Percentiles rank a stretch among this genome's conserved stretches.
phyloP scores from a whole-genome alignment of 352 stramenopile genomes.

The Phytophthora nicotianae region DNA sequence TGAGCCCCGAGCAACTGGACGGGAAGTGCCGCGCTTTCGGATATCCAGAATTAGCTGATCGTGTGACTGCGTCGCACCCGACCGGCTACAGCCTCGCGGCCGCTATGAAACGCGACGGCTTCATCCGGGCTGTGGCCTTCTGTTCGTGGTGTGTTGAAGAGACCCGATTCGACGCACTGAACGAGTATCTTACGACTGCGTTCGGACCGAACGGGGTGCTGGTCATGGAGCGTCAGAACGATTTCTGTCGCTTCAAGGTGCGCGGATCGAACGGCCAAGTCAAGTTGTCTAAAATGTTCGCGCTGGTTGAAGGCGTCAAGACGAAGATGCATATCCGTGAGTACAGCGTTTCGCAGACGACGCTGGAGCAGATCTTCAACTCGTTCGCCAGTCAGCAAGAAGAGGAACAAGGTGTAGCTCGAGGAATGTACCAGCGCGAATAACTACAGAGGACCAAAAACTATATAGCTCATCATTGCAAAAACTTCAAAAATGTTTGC shows the following conservation, averaged over 20 bases:
- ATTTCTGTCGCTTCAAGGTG: constrained; percentile 73
- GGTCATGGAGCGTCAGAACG: constrained; percentile 71
- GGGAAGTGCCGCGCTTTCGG: constrained; percentile 47
- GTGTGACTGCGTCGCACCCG: constrained; percentile 46
- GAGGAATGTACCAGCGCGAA: no score
- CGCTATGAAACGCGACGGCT: constrained; percentile 46
- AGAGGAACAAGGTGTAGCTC: constrained; percentile 63
- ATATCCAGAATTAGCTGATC: constrained; percentile 33
- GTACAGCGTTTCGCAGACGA: constrained; percentile 90
- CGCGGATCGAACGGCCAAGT: constrained; percentile 32
- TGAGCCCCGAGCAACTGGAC: constrained; percentile 30
- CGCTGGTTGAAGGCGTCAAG: constrained; percentile 51
- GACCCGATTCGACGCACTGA: constrained; percentile 44
- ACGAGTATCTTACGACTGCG: constrained; percentile 40
- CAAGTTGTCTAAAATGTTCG: constrained; percentile 71
- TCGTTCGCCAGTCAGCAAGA: constrained; percentile 82
- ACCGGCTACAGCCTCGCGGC: constrained; percentile 65
- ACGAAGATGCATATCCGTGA: constrained; percentile 65
- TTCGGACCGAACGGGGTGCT: constrained; percentile 26
- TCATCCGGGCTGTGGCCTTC: constrained; percentile 45
- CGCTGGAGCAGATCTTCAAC: constrained; percentile 94
- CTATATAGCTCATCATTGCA: no score
- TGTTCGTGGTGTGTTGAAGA: constrained; percentile 66
- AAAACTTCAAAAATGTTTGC: no score
- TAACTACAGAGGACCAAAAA: no score